Evolutionary conservation across 805 yeast genomes (phyloP).

Genomic region (Wickerhamomyces canadensis): DNA sequence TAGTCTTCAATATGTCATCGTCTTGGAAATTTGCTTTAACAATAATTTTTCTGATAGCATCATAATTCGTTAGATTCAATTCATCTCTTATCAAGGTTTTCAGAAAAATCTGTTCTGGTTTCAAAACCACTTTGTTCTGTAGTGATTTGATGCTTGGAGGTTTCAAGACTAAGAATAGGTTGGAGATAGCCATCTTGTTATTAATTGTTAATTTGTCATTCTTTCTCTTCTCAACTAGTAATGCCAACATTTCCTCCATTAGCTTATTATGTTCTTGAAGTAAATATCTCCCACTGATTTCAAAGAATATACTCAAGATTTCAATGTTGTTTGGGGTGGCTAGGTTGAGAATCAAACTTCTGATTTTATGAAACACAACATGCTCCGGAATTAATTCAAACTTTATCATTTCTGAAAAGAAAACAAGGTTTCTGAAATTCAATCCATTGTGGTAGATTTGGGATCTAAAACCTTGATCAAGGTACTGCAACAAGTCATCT

Average conservation of each 20-base stretch:
- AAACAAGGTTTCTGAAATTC: constrained; percentile 51
- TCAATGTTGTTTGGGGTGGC: constrained; percentile 59
- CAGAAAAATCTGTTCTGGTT: constrained; percentile 45
- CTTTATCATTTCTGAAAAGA: constrained; percentile 71
- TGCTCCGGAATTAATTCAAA: constrained; percentile 70
- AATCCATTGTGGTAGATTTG: constrained; percentile 50
- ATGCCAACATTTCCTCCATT: constrained; percentile 58
- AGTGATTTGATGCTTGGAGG: constrained; percentile 44
- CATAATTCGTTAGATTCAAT: constrained; percentile 32
- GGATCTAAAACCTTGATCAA: constrained; percentile 57
- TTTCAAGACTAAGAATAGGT: constrained; percentile 46
- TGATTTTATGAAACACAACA: constrained; percentile 66
- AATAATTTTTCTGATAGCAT: constrained; percentile 32
- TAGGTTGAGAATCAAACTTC: constrained; percentile 49
- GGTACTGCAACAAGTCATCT: constrained; percentile 43
- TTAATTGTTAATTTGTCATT: constrained; percentile 45
- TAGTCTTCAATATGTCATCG: constrained; percentile 26
- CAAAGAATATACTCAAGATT: constrained; percentile 63
- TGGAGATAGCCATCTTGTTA: constrained; percentile 54
- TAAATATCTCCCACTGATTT: constrained; percentile 64
- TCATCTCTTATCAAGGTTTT: constrained; percentile 47
- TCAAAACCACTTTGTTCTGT: constrained; percentile 17
- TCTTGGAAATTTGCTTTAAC: constrained; percentile 43
- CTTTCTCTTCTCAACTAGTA: constrained; percentile 45
- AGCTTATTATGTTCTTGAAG: constrained; percentile 50